Conservation (phyloP, 108 stramenopile genomes). For the Parietichytrium sp. region DNA sequence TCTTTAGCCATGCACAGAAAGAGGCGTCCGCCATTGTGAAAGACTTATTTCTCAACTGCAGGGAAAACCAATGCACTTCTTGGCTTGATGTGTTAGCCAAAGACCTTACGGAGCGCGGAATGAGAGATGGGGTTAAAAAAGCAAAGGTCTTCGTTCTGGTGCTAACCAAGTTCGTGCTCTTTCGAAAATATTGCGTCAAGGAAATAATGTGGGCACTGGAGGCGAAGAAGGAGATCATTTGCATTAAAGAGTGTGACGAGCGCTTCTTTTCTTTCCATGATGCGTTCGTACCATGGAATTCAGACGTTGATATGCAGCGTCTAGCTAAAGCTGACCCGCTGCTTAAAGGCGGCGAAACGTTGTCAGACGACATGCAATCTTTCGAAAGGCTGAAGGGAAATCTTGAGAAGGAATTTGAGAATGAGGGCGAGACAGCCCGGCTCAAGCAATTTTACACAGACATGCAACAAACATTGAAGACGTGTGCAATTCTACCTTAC, state of each 20-base stretch:
- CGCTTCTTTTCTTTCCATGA: not conserved
- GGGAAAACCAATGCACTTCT: not conserved
- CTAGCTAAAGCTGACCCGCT: too few species aligned
- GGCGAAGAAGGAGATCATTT: not conserved
- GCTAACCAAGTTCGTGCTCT: not conserved
- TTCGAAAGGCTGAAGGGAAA: too few species aligned
- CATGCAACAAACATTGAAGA: too few species aligned
- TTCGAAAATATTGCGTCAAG: constrained; percentile 17
- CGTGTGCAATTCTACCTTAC: too few species aligned
- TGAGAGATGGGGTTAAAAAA: not conserved
- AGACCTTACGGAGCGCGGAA: not conserved
- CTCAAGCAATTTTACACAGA: too few species aligned
- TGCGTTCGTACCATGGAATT: not conserved
- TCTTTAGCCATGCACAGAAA: not conserved
- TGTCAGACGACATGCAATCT: too few species aligned
- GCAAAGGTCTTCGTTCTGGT: not conserved
- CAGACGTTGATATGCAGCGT: too few species aligned
- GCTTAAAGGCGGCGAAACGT: too few species aligned
- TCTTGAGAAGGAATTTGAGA: too few species aligned
- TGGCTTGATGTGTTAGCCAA: constrained; percentile 25
- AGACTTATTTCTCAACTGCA: not conserved
- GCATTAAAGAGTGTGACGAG: not conserved
- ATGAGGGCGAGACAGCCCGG: too few species aligned
- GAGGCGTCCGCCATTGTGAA: constrained; percentile 29
- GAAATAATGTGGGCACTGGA: constrained; percentile 28